Percentiles rank a stretch among this genome's conserved stretches.
These are phyloP conservation scores for Metarhizium robertsii DNA, from an alignment of 2,329 filamentous ascomycete species.

Conservation along the genomic window DNA sequence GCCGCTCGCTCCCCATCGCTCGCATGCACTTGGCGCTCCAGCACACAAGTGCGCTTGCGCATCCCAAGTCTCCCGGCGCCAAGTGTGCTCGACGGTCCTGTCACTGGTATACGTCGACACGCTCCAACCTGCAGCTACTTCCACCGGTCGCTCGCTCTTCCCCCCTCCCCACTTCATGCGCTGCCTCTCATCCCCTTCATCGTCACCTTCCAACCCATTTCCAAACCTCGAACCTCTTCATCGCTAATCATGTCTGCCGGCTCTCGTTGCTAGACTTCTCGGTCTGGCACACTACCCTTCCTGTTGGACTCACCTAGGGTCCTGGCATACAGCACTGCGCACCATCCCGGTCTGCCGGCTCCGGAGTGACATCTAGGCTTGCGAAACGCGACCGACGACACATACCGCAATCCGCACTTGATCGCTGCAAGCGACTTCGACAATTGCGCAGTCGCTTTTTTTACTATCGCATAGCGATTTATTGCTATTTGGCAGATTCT, in stretches of 20 bases:
- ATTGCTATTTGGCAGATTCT: neutral
- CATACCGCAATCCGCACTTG: neutral
- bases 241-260: slow-evolving; percentile 12
- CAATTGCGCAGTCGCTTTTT: slow-evolving; percentile 10
- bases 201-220: slow-evolving; percentile 3
- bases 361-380: slow-evolving; percentile 3
- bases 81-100: too few relatives aligned
- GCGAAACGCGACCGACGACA: neutral
- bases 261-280: slow-evolving; percentile 14
- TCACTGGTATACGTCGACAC: too few relatives aligned
- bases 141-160: neutral
- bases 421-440: neutral
- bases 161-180: slow-evolving; percentile 1
- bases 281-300: slow-evolving; percentile 14
- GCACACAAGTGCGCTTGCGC: too few relatives aligned
- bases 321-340: slow-evolving; percentile 1
- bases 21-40: too few relatives aligned
- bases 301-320: slow-evolving; percentile 11
- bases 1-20: too few relatives aligned
- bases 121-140: neutral
- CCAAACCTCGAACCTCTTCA: neutral
- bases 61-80: too few relatives aligned
- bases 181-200: slow-evolving; percentile 3
- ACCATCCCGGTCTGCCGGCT: neutral
- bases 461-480: slow-evolving; percentile 10